Percentiles rank a stretch among this genome's conserved stretches.
Conservation (phyloP, 192 early-diverging fungal species). For the Coemansia sp. region DNA sequence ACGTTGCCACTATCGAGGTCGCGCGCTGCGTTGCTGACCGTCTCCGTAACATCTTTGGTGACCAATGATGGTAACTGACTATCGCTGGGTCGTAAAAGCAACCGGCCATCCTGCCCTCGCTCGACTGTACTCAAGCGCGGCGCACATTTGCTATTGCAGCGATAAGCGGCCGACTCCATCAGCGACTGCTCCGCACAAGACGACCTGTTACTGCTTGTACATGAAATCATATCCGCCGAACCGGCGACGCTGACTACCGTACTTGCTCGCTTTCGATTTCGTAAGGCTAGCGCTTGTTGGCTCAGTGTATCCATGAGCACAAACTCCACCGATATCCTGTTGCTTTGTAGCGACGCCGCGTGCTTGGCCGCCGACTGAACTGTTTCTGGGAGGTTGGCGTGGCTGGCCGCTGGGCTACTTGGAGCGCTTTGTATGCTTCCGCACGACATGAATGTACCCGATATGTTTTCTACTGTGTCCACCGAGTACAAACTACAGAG, state of each 20-base stretch:
- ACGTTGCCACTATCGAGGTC: slow-evolving; percentile 10
- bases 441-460: slow-evolving; percentile 39
- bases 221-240: slow-evolving; percentile 16
- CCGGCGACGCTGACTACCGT: slow-evolving; percentile 14
- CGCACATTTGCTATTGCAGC: slow-evolving; percentile 35
- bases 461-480: slow-evolving; percentile 15
- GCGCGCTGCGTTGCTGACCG: background rate
- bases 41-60: background rate
- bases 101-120: slow-evolving; percentile 37
- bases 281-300: slow-evolving; percentile 13
- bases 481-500: slow-evolving; percentile 1
- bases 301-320: slow-evolving; percentile 22
- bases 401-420: background rate
- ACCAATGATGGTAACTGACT: background rate
- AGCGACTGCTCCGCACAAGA: slow-evolving; percentile 22
- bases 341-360: background rate
- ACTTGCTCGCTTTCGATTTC: background rate
- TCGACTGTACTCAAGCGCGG: slow-evolving; percentile 52
- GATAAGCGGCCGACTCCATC: slow-evolving; percentile 27
- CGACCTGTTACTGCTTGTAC: slow-evolving; percentile 25
- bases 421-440: slow-evolving; percentile 22
- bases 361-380: background rate
- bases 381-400: background rate
- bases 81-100: slow-evolving; percentile 32
- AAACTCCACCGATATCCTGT: slow-evolving; percentile 20